Base-by-base conservation (phyloP, 2,329 filamentous ascomycete genomes). In the Thelonectria olida region DNA sequence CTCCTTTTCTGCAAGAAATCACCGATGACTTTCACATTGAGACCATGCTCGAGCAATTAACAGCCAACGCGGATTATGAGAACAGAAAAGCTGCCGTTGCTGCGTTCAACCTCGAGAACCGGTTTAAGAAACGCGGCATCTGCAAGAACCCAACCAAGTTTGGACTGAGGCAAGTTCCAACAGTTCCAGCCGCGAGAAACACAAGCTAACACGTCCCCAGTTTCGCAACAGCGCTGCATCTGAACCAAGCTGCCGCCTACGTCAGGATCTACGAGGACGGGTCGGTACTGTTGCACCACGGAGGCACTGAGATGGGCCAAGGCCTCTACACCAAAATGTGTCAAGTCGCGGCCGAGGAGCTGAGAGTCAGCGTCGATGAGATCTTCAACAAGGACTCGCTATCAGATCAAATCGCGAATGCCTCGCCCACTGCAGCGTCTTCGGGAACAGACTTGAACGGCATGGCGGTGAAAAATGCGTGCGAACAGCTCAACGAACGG, bases 231-330 rank as follows among this genome's bases (percentile, higher is more conserved):
- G 93, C 93, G 0, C 83, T 96, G 2, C 96, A 93, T 81, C 84
- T 97, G 69, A 97, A 97, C 76, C 93, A 97, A 75, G 93, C 93
- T 3, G 93, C 93, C 54, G 93, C 93, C 2, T 82, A 97, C 20
- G 93, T 97, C 1, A 93, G 97, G 76, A 92, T 97, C 66, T 97
- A 97, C 75, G 93, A 96, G 72, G 93, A 97, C 68, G 93, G 93
- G 0, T 93, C 90, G 2, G 85, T 97, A 7, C 86, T 97, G 1
- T 88, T 97, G 9, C 93, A 93, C 1, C 93, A 97, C 72, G 93
- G 93, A 42, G 93, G 93, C 61, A 96, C 92, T 0, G 93, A 97
- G 77, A 97, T 97, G 93, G 93, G 93, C 2, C 93, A 97, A 78
- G 93, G 93, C 4, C 82, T 97, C 10, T 92, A 97, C 78, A 97